Evolutionary conservation across 2,329 filamentous ascomycete species (phyloP), one percentile per base, ranked within the genome.

Genomic region (Arthrobotrys iridis): DNA sequence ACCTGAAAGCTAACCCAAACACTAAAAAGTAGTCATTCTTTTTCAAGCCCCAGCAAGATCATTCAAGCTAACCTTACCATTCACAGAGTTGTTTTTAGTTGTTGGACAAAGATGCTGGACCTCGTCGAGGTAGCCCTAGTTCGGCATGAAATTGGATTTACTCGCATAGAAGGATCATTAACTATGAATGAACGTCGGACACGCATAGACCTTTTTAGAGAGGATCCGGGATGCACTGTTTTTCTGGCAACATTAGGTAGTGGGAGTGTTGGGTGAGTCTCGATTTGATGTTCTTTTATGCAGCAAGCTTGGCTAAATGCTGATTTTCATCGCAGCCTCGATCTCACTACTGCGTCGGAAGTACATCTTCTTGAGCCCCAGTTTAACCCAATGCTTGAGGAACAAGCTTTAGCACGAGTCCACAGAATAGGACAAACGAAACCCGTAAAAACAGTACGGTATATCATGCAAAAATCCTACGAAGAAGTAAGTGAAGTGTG

Each of bases 21-120:
- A 70, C 77, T 3, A 81, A 81, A 67, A 78, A 78, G 79, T 79
- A 35, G 43, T 3, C n/a, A 18, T 24, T 10, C 8, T 58, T 28
- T 60, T n/a, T n/a, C n/a, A n/a, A n/a, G n/a, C n/a, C n/a, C 45
- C 45, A 37, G 13, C 33, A 37, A 4, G 26, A 22, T 7, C 10
- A 18, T n/a, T 35, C 20, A 57, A 2, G 4, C 4, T 57, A 35
- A 35, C 13, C 20, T 11, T 15, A 35, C 7, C 20, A 35, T 15
- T 43, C 5, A n/a, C 72, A 82, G 81, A 46, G 77, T 82, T 43
- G 77, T 82, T 2, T 82, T 82, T 60, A 81, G 80, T 13, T 80
- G 72, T 22, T 83, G 81, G 82, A 82, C 79, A 8, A 81, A 80
- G 22, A 82, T 79, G 45, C 76, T 82, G 1, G 78, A 80, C 57